Evolutionary conservation across 1,139 yeast genomes (phyloP), one percentile per base, ranked within the genome.

Genomic region (Scheffersomyces lignicola): DNA sequence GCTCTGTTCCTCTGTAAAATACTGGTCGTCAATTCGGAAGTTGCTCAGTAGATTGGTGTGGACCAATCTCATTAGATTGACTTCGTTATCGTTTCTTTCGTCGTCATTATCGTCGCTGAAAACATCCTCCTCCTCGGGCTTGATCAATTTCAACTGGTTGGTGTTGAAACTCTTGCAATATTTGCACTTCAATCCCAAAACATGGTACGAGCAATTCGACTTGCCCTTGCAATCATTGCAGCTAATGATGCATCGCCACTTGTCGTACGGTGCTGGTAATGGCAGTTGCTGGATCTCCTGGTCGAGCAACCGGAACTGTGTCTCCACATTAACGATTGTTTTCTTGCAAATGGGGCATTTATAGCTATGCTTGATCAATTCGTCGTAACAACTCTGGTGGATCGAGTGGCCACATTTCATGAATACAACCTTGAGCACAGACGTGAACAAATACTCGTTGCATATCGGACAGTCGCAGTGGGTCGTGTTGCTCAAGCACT

Each of bases 401-500:
- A 90, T 89, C 32, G 95, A 87, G 60, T 90, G 97, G 3, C 97
- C 97, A 60, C 97, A 90, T 33, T 78, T 76, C 96, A 90, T 88
- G 57, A 89, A 88, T 12, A 88, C 95, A 26, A 89, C 95, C 18
- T 89, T 83, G 50, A 72, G 76, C 4, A 85, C 80, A n/a, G 94
- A 83, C 5, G 89, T 84, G 56, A 90, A 90, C 76, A 90, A 77
- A 56, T 83, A 89, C 49, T 89, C 97, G 41, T 85, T 88, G 60
- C 97, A 90, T 24, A 90, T 87, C 1, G 96, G 95, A 57, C 97
- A 90, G 56, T 89, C 82, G 41, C 95, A 84, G 55, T 85, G 94
- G 1, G 96, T 88, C 5, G 95, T 81, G 48, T 88, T 82, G 49
- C 84, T 87, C 39, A 89, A 80, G 60, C 97, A 89, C 48, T 76